phyloP scores from a whole-genome alignment of 1,139 yeast genomes.

The Kodamaea alishanica region DNA sequence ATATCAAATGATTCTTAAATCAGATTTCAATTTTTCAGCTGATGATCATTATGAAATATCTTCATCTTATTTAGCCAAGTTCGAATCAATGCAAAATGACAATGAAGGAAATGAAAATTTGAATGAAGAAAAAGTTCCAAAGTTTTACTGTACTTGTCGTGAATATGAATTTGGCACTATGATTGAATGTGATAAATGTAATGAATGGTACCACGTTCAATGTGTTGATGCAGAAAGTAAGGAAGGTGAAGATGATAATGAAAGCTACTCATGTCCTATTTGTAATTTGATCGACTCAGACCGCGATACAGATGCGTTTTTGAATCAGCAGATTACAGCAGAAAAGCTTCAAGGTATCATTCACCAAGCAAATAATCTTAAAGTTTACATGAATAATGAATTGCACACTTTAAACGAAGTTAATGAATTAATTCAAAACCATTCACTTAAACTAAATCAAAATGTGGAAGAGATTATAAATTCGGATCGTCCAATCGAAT shows the following conservation, averaged over 20 bases:
- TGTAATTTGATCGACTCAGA: constrained; percentile 41
- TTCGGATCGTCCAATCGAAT: too few species aligned
- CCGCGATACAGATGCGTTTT: constrained; percentile 14
- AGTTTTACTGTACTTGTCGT: constrained; percentile 67
- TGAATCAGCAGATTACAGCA: constrained; percentile 21
- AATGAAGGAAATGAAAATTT: constrained; percentile 10
- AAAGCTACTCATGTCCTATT: constrained; percentile 56
- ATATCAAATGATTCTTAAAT: constrained; percentile 30
- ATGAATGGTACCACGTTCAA: constrained; percentile 75
- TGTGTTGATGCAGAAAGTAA: constrained; percentile 51
- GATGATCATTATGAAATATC: constrained; percentile 36
- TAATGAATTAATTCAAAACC: constrained; percentile 11
- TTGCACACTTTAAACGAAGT: constrained; percentile 23
- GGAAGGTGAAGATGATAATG: constrained; percentile 32
- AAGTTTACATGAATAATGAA: constrained; percentile 41
- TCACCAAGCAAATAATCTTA: constrained; percentile 32
- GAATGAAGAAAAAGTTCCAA: constrained; percentile 15
- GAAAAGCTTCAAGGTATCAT: constrained; percentile 17
- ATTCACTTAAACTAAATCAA: constrained; percentile 9
- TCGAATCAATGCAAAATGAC: constrained; percentile 11
- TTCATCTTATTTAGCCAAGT: constrained; percentile 25
- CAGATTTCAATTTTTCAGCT: constrained; percentile 35
- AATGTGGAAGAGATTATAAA: constrained; percentile 17
- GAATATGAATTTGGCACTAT: constrained; percentile 64
- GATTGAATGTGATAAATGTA: constrained; percentile 77